Evolutionary conservation across 2,329 filamentous ascomycete genomes (phyloP), one percentile per base, ranked within the genome.

Genomic region (Dactylellina cionopaga): DNA sequence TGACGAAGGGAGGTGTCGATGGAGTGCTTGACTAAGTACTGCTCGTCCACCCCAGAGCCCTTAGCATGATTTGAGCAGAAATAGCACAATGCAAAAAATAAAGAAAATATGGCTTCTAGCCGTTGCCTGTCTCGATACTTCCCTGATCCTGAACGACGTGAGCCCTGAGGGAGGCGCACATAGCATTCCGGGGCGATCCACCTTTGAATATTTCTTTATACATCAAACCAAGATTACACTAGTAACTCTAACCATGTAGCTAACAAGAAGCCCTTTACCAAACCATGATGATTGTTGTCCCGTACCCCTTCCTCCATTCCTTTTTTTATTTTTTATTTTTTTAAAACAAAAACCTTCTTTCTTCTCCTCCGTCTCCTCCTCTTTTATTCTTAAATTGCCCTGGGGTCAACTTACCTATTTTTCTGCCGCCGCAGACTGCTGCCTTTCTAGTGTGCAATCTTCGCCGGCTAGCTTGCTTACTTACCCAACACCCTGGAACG

Each of bases 171-270:
- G 51, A 51, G 47, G 54, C 49, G 51, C 41, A 24, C 35, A 55
- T 55, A 10, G 22, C 25, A 49, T 39, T 33, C 47, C 49, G 44
- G 64, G 58, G 56, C 66, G 49, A 63, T 63, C 66, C 65, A 51
- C 51, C 44, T 44, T 63, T 51, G 51, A 71, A 56, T 51, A 58
- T 44, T 60, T 63, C 63, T 58, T 71, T 63, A 64, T 71, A 64
- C 58, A 49, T 71, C 56, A 27, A n/a, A 56, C 25, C 37, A n/a
- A 35, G 51, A n/a, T n/a, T n/a, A n/a, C n/a, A n/a, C n/a, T n/a
- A n/a, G n/a, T n/a, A n/a, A 5, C 37, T 15, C 37, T 9, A 41
- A 41, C n/a, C 17, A n/a, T 5, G 17, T 15, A 41, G 37, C n/a
- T 41, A 41, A 41, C 6, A 41, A 41, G 5, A 5, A 17, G 7